phyloP scores from a whole-genome alignment of 768 basidiomycete genomes.

The Suillus variegatus region DNA sequence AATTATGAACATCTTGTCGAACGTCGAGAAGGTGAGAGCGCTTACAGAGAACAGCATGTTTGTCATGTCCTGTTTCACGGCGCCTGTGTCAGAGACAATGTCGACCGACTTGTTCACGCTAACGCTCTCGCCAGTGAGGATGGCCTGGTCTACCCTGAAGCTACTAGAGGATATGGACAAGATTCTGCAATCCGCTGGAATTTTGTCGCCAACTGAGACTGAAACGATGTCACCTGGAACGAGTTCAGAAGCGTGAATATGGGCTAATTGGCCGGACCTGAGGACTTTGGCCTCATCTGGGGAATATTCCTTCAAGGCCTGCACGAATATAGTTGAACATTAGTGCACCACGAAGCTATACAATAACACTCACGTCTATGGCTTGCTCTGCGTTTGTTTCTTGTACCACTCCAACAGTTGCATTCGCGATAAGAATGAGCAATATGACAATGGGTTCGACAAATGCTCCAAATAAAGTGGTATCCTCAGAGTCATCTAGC shows the following conservation, averaged over 20 bases:
- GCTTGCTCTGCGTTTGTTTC: conserved; percentile 96
- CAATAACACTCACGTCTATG: conserved; percentile 76
- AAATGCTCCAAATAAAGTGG: conserved; percentile 78
- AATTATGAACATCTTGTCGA: not conserved
- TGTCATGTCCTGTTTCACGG: conserved; percentile 97
- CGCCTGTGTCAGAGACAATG: conserved; percentile 67
- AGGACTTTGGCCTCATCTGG: conserved; percentile 94
- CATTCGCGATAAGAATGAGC: conserved; percentile 94
- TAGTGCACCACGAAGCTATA: not conserved
- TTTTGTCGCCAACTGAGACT: conserved; percentile 91
- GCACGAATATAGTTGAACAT: conserved; percentile 1
- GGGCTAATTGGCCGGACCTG: conserved; percentile 66
- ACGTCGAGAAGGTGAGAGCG: conserved; percentile 7
- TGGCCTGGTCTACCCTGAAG: conserved; percentile 94
- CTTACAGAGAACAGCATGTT: conserved; percentile 93
- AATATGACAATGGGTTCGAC: conserved; percentile 96
- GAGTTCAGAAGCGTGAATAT: conserved; percentile 84
- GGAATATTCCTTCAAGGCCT: conserved; percentile 97
- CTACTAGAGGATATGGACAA: conserved; percentile 89
- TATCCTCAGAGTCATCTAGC: conserved; percentile 74
- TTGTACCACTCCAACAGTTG: conserved; percentile 96
- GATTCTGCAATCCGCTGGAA: conserved; percentile 93
- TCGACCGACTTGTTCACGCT: conserved; percentile 83
- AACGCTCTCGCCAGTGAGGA: conserved; percentile 91
- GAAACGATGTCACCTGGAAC: conserved; percentile 94